Percentiles rank a stretch among this genome's conserved stretches.
Conservation (phyloP, 179 eudicot genomes). For the Beta macrorhiza region DNA sequence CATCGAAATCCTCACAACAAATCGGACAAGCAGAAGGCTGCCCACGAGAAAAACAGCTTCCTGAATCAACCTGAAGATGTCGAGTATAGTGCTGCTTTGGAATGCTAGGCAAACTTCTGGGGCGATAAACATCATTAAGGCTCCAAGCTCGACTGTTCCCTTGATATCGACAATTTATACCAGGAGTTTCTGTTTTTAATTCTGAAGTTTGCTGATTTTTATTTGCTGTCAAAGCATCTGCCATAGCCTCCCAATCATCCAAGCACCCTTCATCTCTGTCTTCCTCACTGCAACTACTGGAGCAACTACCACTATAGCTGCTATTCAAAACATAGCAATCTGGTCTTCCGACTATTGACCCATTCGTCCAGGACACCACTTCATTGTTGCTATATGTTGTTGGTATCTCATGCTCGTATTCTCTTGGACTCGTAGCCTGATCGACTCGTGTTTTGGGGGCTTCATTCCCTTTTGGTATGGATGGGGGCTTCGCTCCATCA, state of each 20-base stretch:
- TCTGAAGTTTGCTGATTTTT: constrained; percentile 3
- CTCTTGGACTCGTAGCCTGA: neutral
- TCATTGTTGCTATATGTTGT: no score
- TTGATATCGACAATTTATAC: neutral
- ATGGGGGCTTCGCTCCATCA: constrained; percentile 9
- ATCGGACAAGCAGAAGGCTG: constrained; percentile 56
- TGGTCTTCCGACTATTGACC: constrained; percentile 8
- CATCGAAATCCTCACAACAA: constrained; percentile 84
- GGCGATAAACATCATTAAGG: constrained; percentile 70
- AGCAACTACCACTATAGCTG: constrained; percentile 40
- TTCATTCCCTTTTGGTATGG: neutral
- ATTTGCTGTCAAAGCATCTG: constrained; percentile 57
- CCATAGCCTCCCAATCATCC: constrained; percentile 90
- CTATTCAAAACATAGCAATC: constrained; percentile 3
- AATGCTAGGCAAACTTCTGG: constrained; percentile 65
- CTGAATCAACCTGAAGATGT: neutral
- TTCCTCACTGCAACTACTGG: constrained; percentile 54
- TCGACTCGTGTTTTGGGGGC: constrained; percentile 6
- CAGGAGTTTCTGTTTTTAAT: neutral
- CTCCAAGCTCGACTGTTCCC: constrained; percentile 59
- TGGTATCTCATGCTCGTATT: constrained; percentile 18
- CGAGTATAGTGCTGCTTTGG: constrained; percentile 38
- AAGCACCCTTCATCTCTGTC: constrained; percentile 52
- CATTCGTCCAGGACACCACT: no score
- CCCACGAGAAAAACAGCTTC: no score